Evolutionary conservation across 2,329 filamentous ascomycete species (phyloP), one percentile per base, ranked within the genome.

Genomic region (Aspergillus brunneoviolaceus): DNA sequence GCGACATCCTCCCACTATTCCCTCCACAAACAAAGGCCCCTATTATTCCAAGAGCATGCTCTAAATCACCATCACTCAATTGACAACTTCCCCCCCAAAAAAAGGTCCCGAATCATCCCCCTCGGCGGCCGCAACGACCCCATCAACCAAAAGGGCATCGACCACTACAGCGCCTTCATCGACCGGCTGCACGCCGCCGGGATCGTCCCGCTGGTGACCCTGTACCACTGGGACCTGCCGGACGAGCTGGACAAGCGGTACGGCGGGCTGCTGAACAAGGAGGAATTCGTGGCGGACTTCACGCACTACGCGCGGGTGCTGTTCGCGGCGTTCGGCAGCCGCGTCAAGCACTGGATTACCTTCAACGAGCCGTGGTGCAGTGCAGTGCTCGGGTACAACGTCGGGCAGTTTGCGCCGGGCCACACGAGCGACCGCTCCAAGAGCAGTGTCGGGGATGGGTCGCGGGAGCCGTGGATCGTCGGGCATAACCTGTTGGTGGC

Each of bases 361-460:
- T 92, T 94, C 79, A 95, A 95, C 74, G 91, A 96, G 80, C 92
- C 92, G 3, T 95, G 90, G 87, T 96, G 91, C 78, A 90, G 87
- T 64, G 86, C 89, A 55, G 88, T 95, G 62, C 83, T 95, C 48
- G 91, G 91, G 39, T 95, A 94, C 77, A 89, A 84, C 71, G 86
- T 84, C 48, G 92, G 92, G 29, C 80, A 86, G 63, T 92, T 93
- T 72, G 92, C 92, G 11, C 92, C 92, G 0, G 92, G 92, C n/a
- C 88, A 86, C 71, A 91, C 88, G 6, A 92, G 89, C 67, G 88
- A 95, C 76, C 85, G 90, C 63, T 83, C 73, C 61, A 90, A 88
- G 81, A 91, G 84, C 54, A 70, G 85, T 2, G 84, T 87, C 49
- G 91, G 91, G 27, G 90, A 95, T 78, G 88, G 87, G 66, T 83